These are phyloP conservation scores for Leptographium wingfieldii DNA, from an alignment of 2,329 filamentous ascomycete genomes.

Conservation along the genomic window DNA sequence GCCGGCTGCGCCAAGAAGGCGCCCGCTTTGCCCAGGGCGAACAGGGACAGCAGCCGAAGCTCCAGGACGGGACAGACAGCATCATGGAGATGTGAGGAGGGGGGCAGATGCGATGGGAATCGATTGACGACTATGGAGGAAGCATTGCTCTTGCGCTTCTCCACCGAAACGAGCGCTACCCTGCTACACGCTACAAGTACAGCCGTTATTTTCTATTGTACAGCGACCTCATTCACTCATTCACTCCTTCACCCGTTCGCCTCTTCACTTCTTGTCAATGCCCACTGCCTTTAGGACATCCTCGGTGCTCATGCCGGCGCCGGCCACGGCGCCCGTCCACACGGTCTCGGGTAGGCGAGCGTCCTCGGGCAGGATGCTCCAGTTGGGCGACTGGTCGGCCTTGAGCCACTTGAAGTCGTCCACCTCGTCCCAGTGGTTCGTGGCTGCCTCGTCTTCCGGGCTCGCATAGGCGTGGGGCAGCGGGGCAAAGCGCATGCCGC, in stretches of 20 bases:
- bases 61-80: neutral
- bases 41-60: slow-evolving; percentile 16
- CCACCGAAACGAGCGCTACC: too few species aligned
- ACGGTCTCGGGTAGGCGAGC: slow-evolving; percentile 46
- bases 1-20: slow-evolving; percentile 38
- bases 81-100: slow-evolving; percentile 29
- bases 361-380: slow-evolving; percentile 53
- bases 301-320: slow-evolving; percentile 47
- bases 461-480: slow-evolving; percentile 49
- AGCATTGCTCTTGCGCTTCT: too few species aligned
- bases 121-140: too few species aligned
- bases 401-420: slow-evolving; percentile 99
- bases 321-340: slow-evolving; percentile 58
- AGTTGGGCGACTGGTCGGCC: slow-evolving; percentile 75
- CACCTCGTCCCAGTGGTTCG: slow-evolving; percentile 77
- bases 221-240: neutral
- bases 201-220: neutral
- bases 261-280: slow-evolving; percentile 15
- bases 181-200: neutral
- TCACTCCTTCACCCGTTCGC: neutral
- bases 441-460: slow-evolving; percentile 18
- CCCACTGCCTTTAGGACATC: slow-evolving; percentile 49
- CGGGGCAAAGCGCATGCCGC: slow-evolving; percentile 63
- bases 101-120: neutral
- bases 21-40: slow-evolving; percentile 23